These are phyloP conservation scores for Prototheca cutis DNA, from an alignment of 163 green algal species.

Conservation along the genomic window DNA sequence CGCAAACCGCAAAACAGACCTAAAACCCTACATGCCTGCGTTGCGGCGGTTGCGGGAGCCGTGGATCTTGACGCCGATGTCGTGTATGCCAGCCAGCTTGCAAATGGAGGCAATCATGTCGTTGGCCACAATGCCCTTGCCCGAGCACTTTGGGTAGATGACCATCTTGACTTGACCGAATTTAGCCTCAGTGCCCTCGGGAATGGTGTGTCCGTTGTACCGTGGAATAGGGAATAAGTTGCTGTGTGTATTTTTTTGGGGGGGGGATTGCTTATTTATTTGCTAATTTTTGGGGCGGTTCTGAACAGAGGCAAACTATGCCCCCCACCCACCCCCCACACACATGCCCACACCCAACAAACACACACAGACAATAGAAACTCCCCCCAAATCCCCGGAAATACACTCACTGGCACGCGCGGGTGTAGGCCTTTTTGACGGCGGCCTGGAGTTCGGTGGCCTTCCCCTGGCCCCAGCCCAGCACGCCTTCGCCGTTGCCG, in stretches of 20 bases:
- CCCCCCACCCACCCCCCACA: no score
- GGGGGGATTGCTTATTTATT: no score
- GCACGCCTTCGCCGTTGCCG: conserved; percentile 38
- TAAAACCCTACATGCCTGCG: no score
- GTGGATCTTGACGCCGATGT: conserved; percentile 48
- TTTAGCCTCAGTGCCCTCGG: conserved; percentile 28
- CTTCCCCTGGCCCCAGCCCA: conserved; percentile 43
- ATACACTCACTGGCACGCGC: conserved; percentile 12
- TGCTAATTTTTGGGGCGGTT: no score
- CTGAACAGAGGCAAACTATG: no score
- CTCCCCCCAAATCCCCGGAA: neutral
- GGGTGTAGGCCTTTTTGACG: conserved; percentile 38
- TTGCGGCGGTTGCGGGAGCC: conserved; percentile 41
- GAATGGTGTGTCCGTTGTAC: conserved; percentile 36
- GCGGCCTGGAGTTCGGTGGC: conserved; percentile 29
- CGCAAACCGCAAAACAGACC: no score
- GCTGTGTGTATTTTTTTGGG: no score
- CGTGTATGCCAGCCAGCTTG: conserved; percentile 37
- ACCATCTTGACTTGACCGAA: conserved; percentile 35
- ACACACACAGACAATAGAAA: neutral
- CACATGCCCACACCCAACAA: neutral
- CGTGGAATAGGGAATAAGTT: conserved; percentile 39
- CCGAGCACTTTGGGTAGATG: conserved; percentile 33
- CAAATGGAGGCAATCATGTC: conserved; percentile 24
- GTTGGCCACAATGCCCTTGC: conserved; percentile 25